Base-by-base conservation (phyloP, 176 grass and related monocot species). In the Neostapfia colusana region DNA sequence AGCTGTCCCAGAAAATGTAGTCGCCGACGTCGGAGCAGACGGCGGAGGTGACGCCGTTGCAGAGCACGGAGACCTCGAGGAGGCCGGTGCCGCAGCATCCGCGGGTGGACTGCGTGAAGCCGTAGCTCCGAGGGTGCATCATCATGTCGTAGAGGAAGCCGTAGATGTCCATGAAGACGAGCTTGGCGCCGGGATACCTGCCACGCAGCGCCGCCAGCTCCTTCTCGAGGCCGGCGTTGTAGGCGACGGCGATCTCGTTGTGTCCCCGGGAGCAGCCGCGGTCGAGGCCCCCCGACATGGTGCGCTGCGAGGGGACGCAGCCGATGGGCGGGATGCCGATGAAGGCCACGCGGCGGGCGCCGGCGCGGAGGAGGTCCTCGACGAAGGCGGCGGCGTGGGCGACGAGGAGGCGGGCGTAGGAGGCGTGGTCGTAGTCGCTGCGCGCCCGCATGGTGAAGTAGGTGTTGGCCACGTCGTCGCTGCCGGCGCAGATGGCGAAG, bases 1-100 rank as follows among this genome's bases (percentile, higher is more conserved):
- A 91, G 85, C 93, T 93, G 69, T 97, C 93, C 93, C 93, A 97
- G 81, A 97, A 97, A 53, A 90, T 57, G 67, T 93, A 89, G 20
- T 97, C 84, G 5, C 13, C 51, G 34, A 87, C 85, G 61, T 83
- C 55, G 23, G 26, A 12, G 71, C 93, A 97, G 1, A 90, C 83
- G 16, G 74, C 20, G 18, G 90, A 76, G 14, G 84, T 88, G 48
- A 92, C 4, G 27, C 62, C 70, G 21, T 96, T 96, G 84, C 93
- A 92, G 70, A 92, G 79, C 5, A 89, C 76, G 28, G 84, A 83
- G 1, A 86, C 89, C 87, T 96, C 93, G 8, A 96, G 50, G 25
- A 89, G 81, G 0, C 93, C 92, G 0, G 89, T 95, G 62, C 92
- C 92, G 66, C 92, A 95, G 74, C 92, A 95, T 1, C 92, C 92